phyloP scores from a whole-genome alignment of 2,329 filamentous ascomycete genomes.

The Monosporascus sp. region DNA sequence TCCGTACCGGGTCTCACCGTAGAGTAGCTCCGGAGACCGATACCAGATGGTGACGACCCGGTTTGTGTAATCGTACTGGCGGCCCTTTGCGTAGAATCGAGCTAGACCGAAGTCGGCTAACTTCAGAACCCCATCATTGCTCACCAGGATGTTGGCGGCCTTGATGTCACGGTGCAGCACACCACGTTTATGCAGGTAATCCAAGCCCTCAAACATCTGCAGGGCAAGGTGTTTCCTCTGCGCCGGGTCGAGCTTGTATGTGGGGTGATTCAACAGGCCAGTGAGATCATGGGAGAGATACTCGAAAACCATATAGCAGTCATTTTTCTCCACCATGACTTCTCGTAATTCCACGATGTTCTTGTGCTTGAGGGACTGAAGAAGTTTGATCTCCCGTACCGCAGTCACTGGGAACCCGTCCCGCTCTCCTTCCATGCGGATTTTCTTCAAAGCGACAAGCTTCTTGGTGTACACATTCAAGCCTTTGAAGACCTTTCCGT shows the following conservation, averaged over 20 bases:
- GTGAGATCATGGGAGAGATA: constrained; percentile 96
- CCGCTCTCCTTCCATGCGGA: constrained; percentile 87
- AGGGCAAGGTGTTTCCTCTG: constrained; percentile 92
- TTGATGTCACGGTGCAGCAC: constrained; percentile 98
- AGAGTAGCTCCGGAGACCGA: constrained; percentile 79
- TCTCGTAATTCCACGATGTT: constrained; percentile 82
- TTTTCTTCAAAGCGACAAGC: constrained; percentile 80
- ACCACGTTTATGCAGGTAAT: constrained; percentile 89
- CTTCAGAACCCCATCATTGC: constrained; percentile 82
- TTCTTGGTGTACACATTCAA: constrained; percentile 85
- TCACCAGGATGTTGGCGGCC: constrained; percentile 93
- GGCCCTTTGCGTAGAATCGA: constrained; percentile 87
- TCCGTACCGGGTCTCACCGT: constrained; percentile 86
- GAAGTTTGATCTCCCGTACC: constrained; percentile 82
- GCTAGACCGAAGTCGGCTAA: constrained; percentile 94
- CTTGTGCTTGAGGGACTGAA: constrained; percentile 77
- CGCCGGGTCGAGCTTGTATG: constrained; percentile 74
- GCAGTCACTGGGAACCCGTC: constrained; percentile 90
- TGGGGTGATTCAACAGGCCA: constrained; percentile 88
- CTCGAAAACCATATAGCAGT: constrained; percentile 99
- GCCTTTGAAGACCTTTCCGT: constrained; percentile 94
- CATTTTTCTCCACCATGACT: constrained; percentile 97
- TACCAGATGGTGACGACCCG: constrained; percentile 99
- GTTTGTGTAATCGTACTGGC: constrained; percentile 93
- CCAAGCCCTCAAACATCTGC: constrained; percentile 88